Percentiles rank a stretch among this genome's conserved stretches.
Evolutionary conservation across 2,329 filamentous ascomycete genomes (phyloP).

Genomic region (Diaporthe caulivora): DNA sequence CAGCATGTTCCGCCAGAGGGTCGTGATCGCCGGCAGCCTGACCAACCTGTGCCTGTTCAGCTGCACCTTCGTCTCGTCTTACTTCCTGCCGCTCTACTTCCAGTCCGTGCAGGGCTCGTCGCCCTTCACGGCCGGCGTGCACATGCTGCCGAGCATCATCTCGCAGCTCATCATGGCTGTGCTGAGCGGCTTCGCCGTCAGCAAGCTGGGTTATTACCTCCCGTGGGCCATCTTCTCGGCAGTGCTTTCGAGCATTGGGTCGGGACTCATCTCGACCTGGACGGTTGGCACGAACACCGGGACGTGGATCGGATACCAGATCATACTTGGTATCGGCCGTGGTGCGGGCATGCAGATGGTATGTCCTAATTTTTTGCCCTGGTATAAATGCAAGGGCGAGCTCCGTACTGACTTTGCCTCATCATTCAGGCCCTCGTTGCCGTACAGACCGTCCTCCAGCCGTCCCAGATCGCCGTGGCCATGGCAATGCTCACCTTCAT

Average conservation of each 20-base stretch:
- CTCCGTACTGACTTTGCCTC: not conserved
- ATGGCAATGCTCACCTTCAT: slow-evolving; percentile 45
- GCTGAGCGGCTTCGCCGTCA: slow-evolving; percentile 21
- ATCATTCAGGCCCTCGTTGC: slow-evolving; percentile 43
- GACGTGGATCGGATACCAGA: slow-evolving; percentile 41
- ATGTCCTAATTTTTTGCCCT: not conserved
- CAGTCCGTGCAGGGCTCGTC: slow-evolving; percentile 30
- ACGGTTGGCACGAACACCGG: slow-evolving; percentile 33
- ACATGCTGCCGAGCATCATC: slow-evolving; percentile 30
- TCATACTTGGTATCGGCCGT: slow-evolving; percentile 39
- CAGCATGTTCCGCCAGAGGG: slow-evolving; percentile 41
- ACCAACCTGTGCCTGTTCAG: slow-evolving; percentile 40
- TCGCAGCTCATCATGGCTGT: slow-evolving; percentile 20
- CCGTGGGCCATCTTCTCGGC: slow-evolving; percentile 39
- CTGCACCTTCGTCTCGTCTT: slow-evolving; percentile 45
- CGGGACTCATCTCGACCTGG: slow-evolving; percentile 40
- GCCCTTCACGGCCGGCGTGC: slow-evolving; percentile 25
- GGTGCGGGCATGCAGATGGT: slow-evolving; percentile 37
- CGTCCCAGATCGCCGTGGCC: slow-evolving; percentile 43
- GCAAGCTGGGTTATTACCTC: slow-evolving; percentile 39
- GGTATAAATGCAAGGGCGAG: accelerated
- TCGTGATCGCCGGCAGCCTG: slow-evolving; percentile 37
- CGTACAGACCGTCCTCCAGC: slow-evolving; percentile 43
- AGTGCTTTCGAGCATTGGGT: slow-evolving; percentile 33
- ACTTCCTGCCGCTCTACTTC: slow-evolving; percentile 42